A percentile compares a stretch with the other conserved stretches of the same genome.
Evolutionary conservation across 306 rosid species (phyloP).

Genomic region (Cicer chorassanicum): DNA sequence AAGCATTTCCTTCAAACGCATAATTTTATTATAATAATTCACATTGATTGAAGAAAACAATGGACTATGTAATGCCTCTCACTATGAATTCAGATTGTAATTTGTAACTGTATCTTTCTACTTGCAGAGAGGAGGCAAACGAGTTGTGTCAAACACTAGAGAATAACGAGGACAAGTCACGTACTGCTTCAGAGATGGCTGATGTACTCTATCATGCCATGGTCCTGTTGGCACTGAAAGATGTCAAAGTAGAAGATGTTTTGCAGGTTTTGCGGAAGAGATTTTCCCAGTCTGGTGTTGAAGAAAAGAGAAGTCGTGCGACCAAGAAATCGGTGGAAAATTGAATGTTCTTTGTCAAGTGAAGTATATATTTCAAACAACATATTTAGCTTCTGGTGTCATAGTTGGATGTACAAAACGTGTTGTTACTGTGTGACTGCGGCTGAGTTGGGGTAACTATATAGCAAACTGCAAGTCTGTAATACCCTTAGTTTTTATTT

Average conservation of each 20-base stretch:
- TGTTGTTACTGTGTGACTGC: not conserved
- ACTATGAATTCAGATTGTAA: constrained; percentile 23
- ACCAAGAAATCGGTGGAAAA: constrained; percentile 33
- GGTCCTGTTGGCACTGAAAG: constrained; percentile 71
- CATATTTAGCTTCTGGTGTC: constrained; percentile 21
- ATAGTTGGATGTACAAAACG: constrained; percentile 6
- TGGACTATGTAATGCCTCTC: not conserved
- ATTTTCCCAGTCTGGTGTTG: constrained; percentile 85
- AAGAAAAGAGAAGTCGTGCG: constrained; percentile 69
- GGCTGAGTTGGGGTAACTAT: not conserved
- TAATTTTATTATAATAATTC: not conserved
- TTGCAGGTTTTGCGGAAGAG: constrained; percentile 69
- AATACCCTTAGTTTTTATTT: not conserved
- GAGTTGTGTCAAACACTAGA: constrained; percentile 83
- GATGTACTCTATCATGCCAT: constrained; percentile 83
- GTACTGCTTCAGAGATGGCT: constrained; percentile 82
- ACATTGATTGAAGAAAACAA: constrained; percentile 26
- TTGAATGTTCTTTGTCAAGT: constrained; percentile 32
- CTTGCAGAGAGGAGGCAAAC: constrained; percentile 76
- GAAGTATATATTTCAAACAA: not conserved
- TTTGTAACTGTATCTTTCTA: constrained; percentile 30
- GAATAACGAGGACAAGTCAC: constrained; percentile 67
- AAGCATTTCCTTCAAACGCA: not conserved
- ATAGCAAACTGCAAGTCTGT: constrained; percentile 10
- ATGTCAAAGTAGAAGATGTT: constrained; percentile 84